Conservation (phyloP, 441 rosid species). For the Euphorbia schlechtendalii region DNA sequence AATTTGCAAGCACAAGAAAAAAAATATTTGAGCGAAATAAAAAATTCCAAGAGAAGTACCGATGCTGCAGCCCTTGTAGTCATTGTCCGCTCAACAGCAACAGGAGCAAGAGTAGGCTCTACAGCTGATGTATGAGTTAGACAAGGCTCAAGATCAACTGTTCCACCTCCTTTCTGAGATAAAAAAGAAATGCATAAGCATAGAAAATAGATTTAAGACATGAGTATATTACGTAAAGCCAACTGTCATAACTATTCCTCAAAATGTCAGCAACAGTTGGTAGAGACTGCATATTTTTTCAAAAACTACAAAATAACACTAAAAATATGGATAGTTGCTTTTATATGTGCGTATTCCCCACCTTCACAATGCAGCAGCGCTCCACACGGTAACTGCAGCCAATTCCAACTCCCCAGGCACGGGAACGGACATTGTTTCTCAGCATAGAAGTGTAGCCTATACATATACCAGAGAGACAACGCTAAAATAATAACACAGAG, state of each 20-base stretch:
- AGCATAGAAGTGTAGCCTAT: conserved; percentile 85
- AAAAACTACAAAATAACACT: neutral
- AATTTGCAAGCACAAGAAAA: neutral
- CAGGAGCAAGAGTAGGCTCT: conserved; percentile 99
- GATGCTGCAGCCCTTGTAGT: conserved; percentile 99
- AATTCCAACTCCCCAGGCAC: conserved; percentile 99
- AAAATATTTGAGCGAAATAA: too few relatives aligned
- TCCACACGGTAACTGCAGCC: conserved; percentile 95
- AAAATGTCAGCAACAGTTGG: neutral
- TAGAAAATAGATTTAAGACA: neutral
- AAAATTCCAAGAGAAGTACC: conserved; percentile 27
- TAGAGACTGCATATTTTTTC: neutral
- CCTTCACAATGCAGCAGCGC: conserved; percentile 97
- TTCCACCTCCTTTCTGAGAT: conserved; percentile 92
- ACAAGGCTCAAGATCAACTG: conserved; percentile 93
- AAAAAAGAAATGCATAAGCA: conserved; percentile 9
- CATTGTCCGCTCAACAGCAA: conserved; percentile 97
- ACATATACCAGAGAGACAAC: conserved; percentile 16
- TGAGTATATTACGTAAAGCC: neutral
- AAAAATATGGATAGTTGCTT: neutral
- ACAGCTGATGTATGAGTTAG: conserved; percentile 89
- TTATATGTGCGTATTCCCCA: conserved; percentile 18
- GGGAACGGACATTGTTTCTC: conserved; percentile 95
- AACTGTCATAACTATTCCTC: neutral
- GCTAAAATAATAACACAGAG: conserved; percentile 9